Percentiles rank a stretch among this genome's conserved stretches.
Evolutionary conservation across 257 asterid species (phyloP).

Genomic region (Plectranthus barbatus): DNA sequence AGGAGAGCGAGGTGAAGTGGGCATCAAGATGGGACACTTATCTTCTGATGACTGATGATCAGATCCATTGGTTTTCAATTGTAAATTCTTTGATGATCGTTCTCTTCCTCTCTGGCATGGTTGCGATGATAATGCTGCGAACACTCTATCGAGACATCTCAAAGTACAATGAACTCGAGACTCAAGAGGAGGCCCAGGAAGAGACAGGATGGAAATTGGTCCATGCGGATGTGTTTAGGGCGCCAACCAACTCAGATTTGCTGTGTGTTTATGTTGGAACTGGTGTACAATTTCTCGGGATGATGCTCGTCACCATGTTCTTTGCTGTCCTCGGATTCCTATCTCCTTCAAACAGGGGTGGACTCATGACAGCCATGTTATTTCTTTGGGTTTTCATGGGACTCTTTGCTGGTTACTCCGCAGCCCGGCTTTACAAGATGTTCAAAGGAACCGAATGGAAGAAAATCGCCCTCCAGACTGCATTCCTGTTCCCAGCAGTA

Average conservation of each 20-base stretch:
- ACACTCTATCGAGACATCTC: constrained; percentile 76
- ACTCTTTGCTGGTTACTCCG: constrained; percentile 52
- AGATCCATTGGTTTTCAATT: constrained; percentile 80
- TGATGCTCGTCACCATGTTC: constrained; percentile 56
- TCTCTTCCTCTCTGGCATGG: constrained; percentile 82
- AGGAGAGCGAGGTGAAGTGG: constrained; percentile 85
- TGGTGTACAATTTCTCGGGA: constrained; percentile 58
- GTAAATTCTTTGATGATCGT: constrained; percentile 72
- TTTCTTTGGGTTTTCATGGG: constrained; percentile 84
- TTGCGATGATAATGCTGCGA: constrained; percentile 69
- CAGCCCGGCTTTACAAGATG: constrained; percentile 63
- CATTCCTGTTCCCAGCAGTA: constrained; percentile 52
- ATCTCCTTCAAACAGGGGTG: constrained; percentile 74
- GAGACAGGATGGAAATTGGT: constrained; percentile 81
- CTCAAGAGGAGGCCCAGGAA: constrained; percentile 78
- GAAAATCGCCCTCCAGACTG: constrained; percentile 52
- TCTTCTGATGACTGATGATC: constrained; percentile 68
- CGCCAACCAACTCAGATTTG: constrained; percentile 52
- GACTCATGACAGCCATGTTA: constrained; percentile 80
- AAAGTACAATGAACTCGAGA: constrained; percentile 65
- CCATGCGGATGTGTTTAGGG: constrained; percentile 64
- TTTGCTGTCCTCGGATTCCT: constrained; percentile 76
- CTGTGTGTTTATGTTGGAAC: constrained; percentile 73
- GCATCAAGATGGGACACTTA: constrained; percentile 86
- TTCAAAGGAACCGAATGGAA: constrained; percentile 78